Evolutionary conservation across 202 grass and related monocot species (phyloP), one percentile per base, ranked within the genome.

Genomic region (Carex arenaria): DNA sequence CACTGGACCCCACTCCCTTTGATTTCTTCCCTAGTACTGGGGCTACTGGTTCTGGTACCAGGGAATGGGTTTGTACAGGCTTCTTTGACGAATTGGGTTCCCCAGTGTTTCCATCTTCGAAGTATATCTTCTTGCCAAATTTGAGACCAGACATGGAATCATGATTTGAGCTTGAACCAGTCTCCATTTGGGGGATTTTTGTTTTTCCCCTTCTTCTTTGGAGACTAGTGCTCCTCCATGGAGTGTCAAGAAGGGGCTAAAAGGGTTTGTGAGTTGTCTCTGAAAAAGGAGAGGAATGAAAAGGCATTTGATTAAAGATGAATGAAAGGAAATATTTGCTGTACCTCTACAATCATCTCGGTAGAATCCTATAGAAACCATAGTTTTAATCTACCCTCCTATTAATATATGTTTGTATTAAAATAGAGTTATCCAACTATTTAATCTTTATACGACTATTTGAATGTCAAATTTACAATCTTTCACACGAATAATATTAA

Each of bases 61-160:
- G 40, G 68, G 30, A 38, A 78, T 75, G 72, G 4, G 90, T 69
- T 6, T 42, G 80, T 71, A 54, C 79, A 64, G 34, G 86, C 17
- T 80, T 23, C 9, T 80, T 55, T 66, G 73, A 22, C 10, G 85
- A 81, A 61, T 81, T 81, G 60, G 79, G 79, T 52, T 82, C 63
- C n/a, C 15, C 80, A 55, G 60, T 82, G 3, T 76, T 82, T 40
- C 85, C 84, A 87, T 94, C 92, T 85, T 94, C 88, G 80, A 94
- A 94, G 86, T 92, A 94, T 85, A 94, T 94, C 90, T 94, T 94
- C 87, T 94, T 92, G 69, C 92, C 92, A 84, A 94, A 94, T 88
- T 87, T 82, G 84, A 94, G 90, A 2, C 92, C 92, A 79, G 80
- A 69, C 64, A 82, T 82, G 80, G 80, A 70, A 67, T 82, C 80